Conservation (phyloP, 108 stramenopile genomes). For the Nitzschia sp. region DNA sequence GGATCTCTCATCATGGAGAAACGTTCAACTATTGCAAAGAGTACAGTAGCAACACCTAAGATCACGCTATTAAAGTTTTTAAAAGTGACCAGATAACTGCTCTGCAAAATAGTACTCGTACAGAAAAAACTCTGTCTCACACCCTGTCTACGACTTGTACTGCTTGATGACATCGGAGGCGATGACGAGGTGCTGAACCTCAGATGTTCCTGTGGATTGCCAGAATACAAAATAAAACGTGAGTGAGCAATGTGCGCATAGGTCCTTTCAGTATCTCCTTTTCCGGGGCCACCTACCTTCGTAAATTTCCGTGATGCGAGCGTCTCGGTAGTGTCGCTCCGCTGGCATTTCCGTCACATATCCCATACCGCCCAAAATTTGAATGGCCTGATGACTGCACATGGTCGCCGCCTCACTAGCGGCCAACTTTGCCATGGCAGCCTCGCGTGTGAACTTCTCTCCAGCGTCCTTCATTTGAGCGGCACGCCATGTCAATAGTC, state of each 20-base stretch:
- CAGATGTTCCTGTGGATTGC: too few species aligned
- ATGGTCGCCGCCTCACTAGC: conserved; percentile 96
- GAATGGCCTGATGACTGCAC: conserved; percentile 94
- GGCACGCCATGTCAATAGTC: conserved; percentile 95
- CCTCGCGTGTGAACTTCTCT: conserved; percentile 85
- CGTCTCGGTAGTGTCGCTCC: conserved; percentile 96
- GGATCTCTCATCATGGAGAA: too few species aligned
- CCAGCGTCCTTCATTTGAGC: conserved; percentile 90
- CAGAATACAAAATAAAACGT: not conserved
- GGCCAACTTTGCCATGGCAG: conserved; percentile 96
- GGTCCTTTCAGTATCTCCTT: too few species aligned
- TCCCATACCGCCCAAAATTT: conserved; percentile 95
- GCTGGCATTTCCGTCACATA: conserved; percentile 98
- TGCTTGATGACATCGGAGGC: conserved; percentile 93
- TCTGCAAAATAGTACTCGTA: too few species aligned
- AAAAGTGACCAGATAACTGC: too few species aligned
- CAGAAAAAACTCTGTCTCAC: not conserved
- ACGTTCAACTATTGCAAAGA: too few species aligned
- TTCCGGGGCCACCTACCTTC: too few species aligned
- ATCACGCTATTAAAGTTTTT: not conserved
- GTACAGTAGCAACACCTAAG: not conserved
- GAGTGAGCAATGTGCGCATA: conserved; percentile 47
- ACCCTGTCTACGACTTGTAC: conserved; percentile 48
- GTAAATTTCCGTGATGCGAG: conserved; percentile 98
- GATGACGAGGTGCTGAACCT: conserved; percentile 96